Conservation (phyloP, 257 asterid species). For the Anisodus tanguticus region DNA sequence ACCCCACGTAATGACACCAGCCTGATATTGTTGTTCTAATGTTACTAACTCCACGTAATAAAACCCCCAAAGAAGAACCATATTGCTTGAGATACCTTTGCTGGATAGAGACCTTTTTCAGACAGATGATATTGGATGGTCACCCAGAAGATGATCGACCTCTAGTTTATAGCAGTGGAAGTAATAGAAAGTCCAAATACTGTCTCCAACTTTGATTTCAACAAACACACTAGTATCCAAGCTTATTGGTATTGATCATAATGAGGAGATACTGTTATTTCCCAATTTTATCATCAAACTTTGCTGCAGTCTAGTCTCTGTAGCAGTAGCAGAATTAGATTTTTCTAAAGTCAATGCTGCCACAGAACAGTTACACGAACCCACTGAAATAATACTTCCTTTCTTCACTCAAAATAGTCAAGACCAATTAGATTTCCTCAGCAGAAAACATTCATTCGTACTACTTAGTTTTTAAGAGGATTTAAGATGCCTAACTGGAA, state of each 20-base stretch:
- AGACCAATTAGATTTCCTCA: background rate
- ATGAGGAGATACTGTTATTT: background rate
- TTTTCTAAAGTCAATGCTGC: background rate
- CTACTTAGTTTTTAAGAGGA: background rate
- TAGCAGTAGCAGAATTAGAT: background rate
- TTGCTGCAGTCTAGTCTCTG: background rate
- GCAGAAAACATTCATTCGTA: background rate
- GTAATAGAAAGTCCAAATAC: background rate
- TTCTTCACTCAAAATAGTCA: background rate
- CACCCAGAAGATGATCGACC: background rate
- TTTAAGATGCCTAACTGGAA: background rate
- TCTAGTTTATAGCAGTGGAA: background rate
- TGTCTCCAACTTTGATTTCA: background rate
- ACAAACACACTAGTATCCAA: too few species aligned
- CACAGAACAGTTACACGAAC: background rate
- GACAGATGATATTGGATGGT: too few species aligned
- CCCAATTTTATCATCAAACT: background rate
- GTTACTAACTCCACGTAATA: too few species aligned
- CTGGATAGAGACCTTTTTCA: too few species aligned
- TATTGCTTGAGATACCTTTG: too few species aligned
- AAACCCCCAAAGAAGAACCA: too few species aligned
- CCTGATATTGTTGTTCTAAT: too few species aligned
- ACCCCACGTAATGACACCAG: too few species aligned
- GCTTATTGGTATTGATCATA: too few species aligned
- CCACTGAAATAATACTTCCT: conserved; percentile 9